These are phyloP conservation scores for Moniliella sp. DNA, from an alignment of 1,284 basidiomycete genomes.

Conservation along the genomic window DNA sequence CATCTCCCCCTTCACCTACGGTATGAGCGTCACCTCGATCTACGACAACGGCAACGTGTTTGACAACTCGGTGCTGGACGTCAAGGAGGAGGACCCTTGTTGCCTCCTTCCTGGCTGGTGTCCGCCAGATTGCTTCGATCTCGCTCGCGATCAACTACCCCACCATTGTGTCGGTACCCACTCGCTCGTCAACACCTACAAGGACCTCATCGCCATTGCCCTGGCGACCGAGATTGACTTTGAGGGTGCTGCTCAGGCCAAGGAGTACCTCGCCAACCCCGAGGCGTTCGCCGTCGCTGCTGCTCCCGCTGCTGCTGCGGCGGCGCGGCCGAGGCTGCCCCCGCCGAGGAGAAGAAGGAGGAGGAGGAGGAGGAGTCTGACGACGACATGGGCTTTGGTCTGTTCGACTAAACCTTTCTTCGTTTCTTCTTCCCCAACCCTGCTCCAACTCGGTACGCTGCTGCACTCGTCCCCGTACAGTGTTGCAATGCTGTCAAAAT, in stretches of 20 bases:
- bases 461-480: no score
- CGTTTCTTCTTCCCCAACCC: no score
- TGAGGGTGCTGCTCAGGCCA: constrained; percentile 72
- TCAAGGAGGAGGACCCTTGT: constrained; percentile 75
- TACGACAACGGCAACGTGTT: constrained; percentile 40
- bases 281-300: no score
- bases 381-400: no score
- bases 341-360: no score
- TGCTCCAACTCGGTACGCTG: no score
- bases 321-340: no score
- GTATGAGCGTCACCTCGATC: constrained; percentile 61
- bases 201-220: constrained; percentile 73
- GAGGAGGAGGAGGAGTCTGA: no score
- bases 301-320: no score
- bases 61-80: constrained; percentile 66
- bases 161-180: constrained; percentile 81
- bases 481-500: no score
- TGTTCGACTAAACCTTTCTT: no score
- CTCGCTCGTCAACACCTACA: constrained; percentile 93
- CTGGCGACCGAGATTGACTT: constrained; percentile 84
- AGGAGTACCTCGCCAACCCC: no score
- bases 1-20: constrained; percentile 68
- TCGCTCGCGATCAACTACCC: constrained; percentile 87
- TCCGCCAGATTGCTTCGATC: constrained; percentile 86
- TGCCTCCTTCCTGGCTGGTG: constrained; percentile 67